phyloP scores from a whole-genome alignment of 1,284 basidiomycete genomes.

The Trametes sp. region DNA sequence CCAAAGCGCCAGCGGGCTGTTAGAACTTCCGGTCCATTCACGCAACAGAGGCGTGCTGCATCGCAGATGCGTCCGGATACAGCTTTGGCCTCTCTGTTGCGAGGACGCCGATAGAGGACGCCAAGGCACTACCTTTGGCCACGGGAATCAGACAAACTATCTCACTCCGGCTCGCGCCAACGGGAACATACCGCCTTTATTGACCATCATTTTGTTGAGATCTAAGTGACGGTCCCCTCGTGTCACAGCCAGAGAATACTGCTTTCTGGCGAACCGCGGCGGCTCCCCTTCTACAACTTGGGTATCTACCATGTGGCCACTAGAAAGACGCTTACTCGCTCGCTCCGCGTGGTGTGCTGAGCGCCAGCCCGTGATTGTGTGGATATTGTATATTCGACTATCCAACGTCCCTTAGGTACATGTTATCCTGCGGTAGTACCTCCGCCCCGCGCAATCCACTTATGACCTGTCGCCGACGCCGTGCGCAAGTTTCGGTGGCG shows the following conservation, averaged over 20 bases:
- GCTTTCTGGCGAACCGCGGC: slow-evolving; percentile 2
- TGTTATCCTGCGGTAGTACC: background rate
- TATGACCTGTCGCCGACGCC: background rate
- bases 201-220: slow-evolving; percentile 19
- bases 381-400: background rate
- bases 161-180: slow-evolving; percentile 15
- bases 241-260: slow-evolving; percentile 15
- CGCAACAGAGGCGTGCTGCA: slow-evolving; percentile 8
- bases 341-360: background rate
- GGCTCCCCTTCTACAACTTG: slow-evolving; percentile 2
- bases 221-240: slow-evolving; percentile 10
- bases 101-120: background rate
- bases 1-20: slow-evolving; percentile 14
- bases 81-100: slow-evolving; percentile 25
- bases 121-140: slow-evolving; percentile 12
- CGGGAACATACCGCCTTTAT: slow-evolving; percentile 22
- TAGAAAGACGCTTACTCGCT: background rate
- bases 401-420: background rate
- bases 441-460: background rate
- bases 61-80: slow-evolving; percentile 23
- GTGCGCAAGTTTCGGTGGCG: background rate
- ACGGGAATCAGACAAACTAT: slow-evolving; percentile 24
- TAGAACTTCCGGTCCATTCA: slow-evolving; percentile 6
- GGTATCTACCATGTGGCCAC: background rate
- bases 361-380: background rate